These are phyloP conservation scores for Boletus bicolor DNA, from an alignment of 768 basidiomycete species.

Conservation along the genomic window DNA sequence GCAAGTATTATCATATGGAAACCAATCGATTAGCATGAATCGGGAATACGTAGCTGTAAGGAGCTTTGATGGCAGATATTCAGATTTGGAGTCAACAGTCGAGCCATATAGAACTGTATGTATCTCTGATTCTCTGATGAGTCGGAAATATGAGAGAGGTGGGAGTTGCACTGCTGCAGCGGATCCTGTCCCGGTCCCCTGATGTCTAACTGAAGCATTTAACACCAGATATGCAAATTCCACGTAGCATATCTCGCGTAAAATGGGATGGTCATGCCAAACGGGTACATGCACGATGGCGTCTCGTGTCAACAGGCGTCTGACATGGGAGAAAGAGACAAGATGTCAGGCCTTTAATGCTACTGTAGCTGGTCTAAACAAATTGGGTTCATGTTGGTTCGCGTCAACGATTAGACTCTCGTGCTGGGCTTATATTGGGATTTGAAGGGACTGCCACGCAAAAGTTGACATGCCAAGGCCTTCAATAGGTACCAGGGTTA, in stretches of 20 bases:
- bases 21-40: neutral
- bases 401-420: neutral
- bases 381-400: neutral
- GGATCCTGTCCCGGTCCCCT: too few species aligned
- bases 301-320: neutral
- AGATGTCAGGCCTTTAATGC: too few species aligned
- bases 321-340: conserved; percentile 1
- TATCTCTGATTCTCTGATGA: neutral
- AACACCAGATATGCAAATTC: neutral
- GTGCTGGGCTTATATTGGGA: neutral
- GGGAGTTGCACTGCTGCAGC: too few species aligned
- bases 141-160: neutral
- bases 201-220: neutral
- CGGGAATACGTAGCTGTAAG: neutral
- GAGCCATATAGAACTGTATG: neutral
- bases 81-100: neutral
- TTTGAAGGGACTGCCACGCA: too few species aligned
- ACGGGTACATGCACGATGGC: neutral
- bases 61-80: neutral
- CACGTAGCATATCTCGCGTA: neutral
- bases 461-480: too few species aligned
- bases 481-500: too few species aligned
- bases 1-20: neutral
- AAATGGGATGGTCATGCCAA: neutral
- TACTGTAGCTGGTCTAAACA: neutral